These are phyloP conservation scores for Amanita pallidorosea DNA, from an alignment of 768 basidiomycete genomes.

Conservation along the genomic window DNA sequence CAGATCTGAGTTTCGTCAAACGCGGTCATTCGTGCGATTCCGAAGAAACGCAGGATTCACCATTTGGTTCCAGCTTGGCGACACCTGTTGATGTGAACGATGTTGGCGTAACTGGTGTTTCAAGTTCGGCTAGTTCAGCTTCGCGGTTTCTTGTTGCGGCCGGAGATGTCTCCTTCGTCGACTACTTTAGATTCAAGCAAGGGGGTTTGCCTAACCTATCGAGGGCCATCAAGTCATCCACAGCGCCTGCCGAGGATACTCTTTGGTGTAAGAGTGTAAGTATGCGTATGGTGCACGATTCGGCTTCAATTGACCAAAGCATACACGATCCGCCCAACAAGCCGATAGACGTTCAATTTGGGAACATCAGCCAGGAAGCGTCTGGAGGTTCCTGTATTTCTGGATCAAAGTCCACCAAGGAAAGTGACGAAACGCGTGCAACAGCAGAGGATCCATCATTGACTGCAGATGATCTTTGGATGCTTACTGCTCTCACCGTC, in stretches of 20 bases:
- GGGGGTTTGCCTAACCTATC: neutral
- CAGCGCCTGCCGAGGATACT: neutral
- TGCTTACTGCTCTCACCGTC: neutral
- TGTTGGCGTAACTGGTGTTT: conserved; percentile 6
- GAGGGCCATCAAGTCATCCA: neutral
- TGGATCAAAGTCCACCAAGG: neutral
- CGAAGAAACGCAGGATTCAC: conserved; percentile 28
- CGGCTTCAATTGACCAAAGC: neutral
- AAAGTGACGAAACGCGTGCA: neutral
- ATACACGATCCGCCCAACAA: neutral
- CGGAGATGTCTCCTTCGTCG: neutral
- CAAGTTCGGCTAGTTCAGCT: conserved; percentile 4
- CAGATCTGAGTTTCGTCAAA: neutral
- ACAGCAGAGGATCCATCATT: neutral
- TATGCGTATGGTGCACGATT: neutral
- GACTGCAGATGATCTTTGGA: neutral
- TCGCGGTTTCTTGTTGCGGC: neutral
- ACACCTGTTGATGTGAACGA: conserved; percentile 24
- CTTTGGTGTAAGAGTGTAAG: neutral
- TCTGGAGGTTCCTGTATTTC: neutral
- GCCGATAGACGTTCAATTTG: neutral
- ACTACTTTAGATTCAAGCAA: conserved; percentile 5
- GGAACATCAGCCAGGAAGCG: neutral
- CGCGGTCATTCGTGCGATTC: conserved; percentile 20
- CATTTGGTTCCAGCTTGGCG: conserved; percentile 27